Percentiles rank a stretch among this genome's conserved stretches.
Conservation (phyloP, 2,329 filamentous ascomycete genomes). For the Leptosphaerulina australis region DNA sequence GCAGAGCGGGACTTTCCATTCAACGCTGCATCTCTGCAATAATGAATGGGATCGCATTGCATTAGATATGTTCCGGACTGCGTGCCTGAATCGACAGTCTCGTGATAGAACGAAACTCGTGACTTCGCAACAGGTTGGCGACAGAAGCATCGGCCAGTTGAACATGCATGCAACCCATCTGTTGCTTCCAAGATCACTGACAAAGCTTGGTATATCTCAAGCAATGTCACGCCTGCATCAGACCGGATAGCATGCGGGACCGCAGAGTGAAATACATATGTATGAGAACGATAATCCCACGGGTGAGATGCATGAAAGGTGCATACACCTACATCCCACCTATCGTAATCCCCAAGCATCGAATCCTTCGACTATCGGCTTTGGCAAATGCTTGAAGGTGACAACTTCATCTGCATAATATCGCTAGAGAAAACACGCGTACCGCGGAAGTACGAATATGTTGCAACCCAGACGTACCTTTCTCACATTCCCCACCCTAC, state of each 20-base stretch:
- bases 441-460: conserved; percentile 8
- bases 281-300: not conserved
- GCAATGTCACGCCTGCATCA: not conserved
- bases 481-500: conserved; percentile 2
- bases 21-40: too few species aligned
- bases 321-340: conserved; percentile 13
- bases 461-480: conserved; percentile 1
- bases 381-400: conserved; percentile 10
- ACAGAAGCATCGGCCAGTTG: not conserved
- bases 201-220: conserved; percentile 6
- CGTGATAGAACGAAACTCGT: not conserved
- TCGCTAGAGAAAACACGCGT: not conserved
- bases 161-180: not conserved
- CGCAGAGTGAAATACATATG: conserved; percentile 3
- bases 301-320: conserved; percentile 5
- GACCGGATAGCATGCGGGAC: conserved; percentile 1
- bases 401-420: conserved; percentile 3
- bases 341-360: not conserved
- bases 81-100: not conserved
- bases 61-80: too few species aligned
- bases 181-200: not conserved
- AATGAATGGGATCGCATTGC: too few species aligned
- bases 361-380: not conserved
- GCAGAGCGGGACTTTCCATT: too few species aligned
- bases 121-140: conserved; percentile 11